Percentiles rank a stretch among this genome's conserved stretches.
phyloP scores from a whole-genome alignment of 2,329 filamentous ascomycete species.

The Botrytis hyacinthi region DNA sequence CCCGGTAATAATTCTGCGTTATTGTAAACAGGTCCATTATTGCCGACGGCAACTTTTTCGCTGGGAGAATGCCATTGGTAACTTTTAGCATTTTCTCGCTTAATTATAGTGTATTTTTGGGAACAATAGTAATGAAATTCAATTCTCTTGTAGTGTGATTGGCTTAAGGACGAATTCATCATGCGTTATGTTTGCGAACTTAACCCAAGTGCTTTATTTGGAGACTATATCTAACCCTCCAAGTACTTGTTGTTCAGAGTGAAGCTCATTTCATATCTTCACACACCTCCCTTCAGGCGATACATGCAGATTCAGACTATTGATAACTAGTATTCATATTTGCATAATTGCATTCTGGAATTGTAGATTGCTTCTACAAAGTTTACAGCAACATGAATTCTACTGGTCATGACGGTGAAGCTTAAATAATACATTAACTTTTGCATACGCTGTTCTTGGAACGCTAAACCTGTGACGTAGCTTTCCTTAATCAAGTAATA shows the following conservation, averaged over 20 bases:
- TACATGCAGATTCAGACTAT: neutral
- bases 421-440: neutral
- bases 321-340: neutral
- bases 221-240: neutral
- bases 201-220: no score
- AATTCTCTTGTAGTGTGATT: no score
- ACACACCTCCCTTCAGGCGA: neutral
- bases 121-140: no score
- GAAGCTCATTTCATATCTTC: neutral
- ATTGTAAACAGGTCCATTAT: neutral
- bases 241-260: neutral
- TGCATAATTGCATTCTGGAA: accelerated
- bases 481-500: neutral
- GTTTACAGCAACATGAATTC: neutral
- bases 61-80: neutral
- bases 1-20: neutral
- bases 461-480: neutral
- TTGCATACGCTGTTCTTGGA: neutral
- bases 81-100: neutral
- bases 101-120: neutral
- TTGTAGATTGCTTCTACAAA: neutral
- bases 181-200: no score
- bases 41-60: neutral
- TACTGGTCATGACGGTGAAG: neutral
- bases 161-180: no score